These are phyloP conservation scores for Tylopilus vinaceipallidus DNA, from an alignment of 768 basidiomycete species.

Conservation along the genomic window DNA sequence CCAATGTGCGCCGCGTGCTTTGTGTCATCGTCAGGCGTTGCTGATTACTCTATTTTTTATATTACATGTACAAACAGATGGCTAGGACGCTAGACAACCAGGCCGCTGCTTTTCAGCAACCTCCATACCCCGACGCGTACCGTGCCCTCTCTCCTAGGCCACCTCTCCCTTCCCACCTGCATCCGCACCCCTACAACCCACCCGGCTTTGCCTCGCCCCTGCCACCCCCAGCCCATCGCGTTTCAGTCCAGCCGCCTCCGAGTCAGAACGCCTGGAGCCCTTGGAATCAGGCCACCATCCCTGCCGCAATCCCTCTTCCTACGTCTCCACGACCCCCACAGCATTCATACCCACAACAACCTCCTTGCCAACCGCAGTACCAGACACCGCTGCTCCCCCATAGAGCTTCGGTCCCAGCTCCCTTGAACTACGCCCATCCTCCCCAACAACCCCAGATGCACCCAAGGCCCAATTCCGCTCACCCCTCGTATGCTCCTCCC, in stretches of 20 bases:
- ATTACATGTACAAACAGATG: slow-evolving; percentile 49
- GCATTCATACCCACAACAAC: slow-evolving; percentile 13
- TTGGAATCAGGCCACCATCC: slow-evolving; percentile 8
- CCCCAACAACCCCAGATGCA: slow-evolving; percentile 23
- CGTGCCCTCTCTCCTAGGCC: slow-evolving; percentile 25
- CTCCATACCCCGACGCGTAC: slow-evolving; percentile 22
- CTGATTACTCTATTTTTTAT: slow-evolving; percentile 21
- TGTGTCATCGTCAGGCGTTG: slow-evolving; percentile 6
- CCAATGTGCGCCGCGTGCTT: slow-evolving; percentile 49
- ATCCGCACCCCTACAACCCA: slow-evolving; percentile 15
- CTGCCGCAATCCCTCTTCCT: slow-evolving; percentile 20
- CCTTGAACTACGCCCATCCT: slow-evolving; percentile 24
- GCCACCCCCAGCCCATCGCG: slow-evolving; percentile 9
- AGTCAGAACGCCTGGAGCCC: slow-evolving; percentile 26
- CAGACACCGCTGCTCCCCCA: slow-evolving; percentile 23
- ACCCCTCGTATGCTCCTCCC: slow-evolving; percentile 17
- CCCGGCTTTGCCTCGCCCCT: slow-evolving; percentile 13
- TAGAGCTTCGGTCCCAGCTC: slow-evolving; percentile 21
- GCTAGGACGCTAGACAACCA: slow-evolving; percentile 59
- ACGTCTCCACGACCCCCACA: slow-evolving; percentile 22
- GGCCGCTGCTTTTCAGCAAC: slow-evolving; percentile 23
- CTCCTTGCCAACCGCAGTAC: slow-evolving; percentile 21
- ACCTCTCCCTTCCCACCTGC: slow-evolving; percentile 22
- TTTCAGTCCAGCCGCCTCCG: slow-evolving; percentile 23
- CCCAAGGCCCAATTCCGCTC: slow-evolving; percentile 16